phyloP scores from a whole-genome alignment of 1,284 basidiomycete genomes.

The Cystobasidium sp. region DNA sequence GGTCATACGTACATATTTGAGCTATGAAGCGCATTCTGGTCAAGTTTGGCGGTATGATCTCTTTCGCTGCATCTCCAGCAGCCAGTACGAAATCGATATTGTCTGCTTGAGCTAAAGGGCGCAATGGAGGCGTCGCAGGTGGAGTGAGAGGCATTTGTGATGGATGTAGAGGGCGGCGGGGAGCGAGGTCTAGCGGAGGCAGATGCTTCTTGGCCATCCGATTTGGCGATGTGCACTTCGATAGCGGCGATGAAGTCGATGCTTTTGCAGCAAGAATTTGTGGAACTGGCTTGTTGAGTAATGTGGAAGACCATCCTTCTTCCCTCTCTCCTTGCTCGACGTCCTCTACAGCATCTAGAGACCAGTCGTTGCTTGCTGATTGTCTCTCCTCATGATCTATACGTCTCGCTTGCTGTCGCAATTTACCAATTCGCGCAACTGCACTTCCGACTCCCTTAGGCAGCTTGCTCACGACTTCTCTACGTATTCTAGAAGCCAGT shows the following conservation, averaged over 20 bases:
- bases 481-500: constrained; percentile 74
- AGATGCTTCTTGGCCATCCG: background rate
- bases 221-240: constrained; percentile 33
- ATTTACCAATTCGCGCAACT: constrained; percentile 73
- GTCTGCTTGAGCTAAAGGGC: constrained; percentile 5
- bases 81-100: constrained; percentile 25
- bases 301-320: constrained; percentile 60
- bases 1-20: constrained; percentile 50
- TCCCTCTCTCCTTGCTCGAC: constrained; percentile 46
- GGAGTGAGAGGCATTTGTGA: constrained; percentile 44
- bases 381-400: constrained; percentile 14
- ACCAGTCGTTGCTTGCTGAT: constrained; percentile 5
- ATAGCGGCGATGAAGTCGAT: background rate
- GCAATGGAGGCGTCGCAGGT: constrained; percentile 40
- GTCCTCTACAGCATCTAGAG: constrained; percentile 18
- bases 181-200: background rate
- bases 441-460: constrained; percentile 77
- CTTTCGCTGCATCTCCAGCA: constrained; percentile 7
- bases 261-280: constrained; percentile 58
- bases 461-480: constrained; percentile 79
- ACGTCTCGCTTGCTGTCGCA: constrained; percentile 67
- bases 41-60: constrained; percentile 17
- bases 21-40: constrained; percentile 58
- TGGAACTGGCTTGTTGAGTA: constrained; percentile 80
- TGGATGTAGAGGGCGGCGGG: constrained; percentile 4